A percentile compares a stretch with the other conserved stretches of the same genome.
Conservation (phyloP, 2,329 filamentous ascomycete species). For the Hymenotorrendiella dingleyae region DNA sequence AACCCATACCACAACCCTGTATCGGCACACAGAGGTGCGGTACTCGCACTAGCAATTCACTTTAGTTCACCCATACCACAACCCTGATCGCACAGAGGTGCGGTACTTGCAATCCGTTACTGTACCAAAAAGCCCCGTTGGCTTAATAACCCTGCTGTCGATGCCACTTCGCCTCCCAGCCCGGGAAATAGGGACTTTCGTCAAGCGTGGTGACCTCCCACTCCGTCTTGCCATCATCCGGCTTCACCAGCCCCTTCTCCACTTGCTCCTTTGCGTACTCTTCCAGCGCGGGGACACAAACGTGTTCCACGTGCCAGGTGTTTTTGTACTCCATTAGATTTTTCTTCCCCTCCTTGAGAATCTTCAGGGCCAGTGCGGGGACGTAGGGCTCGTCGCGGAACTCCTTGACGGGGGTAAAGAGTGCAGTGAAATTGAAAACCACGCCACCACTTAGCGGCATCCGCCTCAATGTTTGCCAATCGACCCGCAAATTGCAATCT, state of each 20-base stretch:
- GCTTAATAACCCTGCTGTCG: slow-evolving; percentile 50
- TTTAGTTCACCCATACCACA: too few species aligned
- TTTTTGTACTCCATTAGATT: slow-evolving; percentile 73
- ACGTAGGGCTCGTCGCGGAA: slow-evolving; percentile 68
- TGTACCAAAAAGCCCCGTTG: too few species aligned
- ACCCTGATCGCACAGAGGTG: too few species aligned
- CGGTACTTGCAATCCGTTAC: too few species aligned
- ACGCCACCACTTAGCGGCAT: slow-evolving; percentile 70
- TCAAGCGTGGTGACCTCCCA: slow-evolving; percentile 61
- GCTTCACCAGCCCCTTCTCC: slow-evolving; percentile 51
- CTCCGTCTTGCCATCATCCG: slow-evolving; percentile 16
- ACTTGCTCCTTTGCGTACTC: slow-evolving; percentile 62
- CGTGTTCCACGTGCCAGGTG: slow-evolving; percentile 74
- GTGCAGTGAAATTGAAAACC: slow-evolving; percentile 82
- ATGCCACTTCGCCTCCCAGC: slow-evolving; percentile 73
- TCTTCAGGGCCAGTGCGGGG: slow-evolving; percentile 60
- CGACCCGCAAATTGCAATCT: slow-evolving; percentile 66
- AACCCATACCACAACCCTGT: too few species aligned
- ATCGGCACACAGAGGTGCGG: too few species aligned
- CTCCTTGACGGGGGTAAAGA: slow-evolving; percentile 69
- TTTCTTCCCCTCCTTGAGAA: slow-evolving; percentile 66
- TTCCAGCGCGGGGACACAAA: slow-evolving; percentile 59
- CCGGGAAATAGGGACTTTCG: slow-evolving; percentile 69
- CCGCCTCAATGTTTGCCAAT: slow-evolving; percentile 82
- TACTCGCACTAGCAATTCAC: too few species aligned